phyloP scores from a whole-genome alignment of 192 early-diverging fungal species.

The Chytriomyces confervae region DNA sequence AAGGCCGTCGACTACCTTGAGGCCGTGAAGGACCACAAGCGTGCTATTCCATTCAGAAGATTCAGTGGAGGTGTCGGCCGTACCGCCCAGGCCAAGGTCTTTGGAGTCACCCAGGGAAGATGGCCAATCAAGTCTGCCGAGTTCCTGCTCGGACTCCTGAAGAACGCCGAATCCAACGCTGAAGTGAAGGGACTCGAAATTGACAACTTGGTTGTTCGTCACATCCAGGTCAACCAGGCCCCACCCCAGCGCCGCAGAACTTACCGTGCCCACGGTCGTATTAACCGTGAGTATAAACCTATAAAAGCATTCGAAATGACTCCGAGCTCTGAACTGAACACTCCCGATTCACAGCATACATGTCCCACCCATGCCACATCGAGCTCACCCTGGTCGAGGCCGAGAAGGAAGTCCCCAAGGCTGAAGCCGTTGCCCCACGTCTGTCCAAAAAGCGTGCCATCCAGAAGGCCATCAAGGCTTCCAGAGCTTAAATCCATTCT shows the following conservation, averaged over 20 bases:
- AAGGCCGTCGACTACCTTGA: constrained; percentile 92
- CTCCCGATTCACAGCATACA: constrained; percentile 77
- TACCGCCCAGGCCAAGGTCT: constrained; percentile 94
- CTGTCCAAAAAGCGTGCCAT: constrained; percentile 28
- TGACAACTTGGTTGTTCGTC: constrained; percentile 87
- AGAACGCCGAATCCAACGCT: constrained; percentile 98
- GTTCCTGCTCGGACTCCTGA: constrained; percentile 90
- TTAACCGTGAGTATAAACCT: constrained; percentile 73
- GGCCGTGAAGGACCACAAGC: constrained; percentile 97
- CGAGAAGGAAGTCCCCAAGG: constrained; percentile 82
- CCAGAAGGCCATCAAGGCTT: constrained; percentile 34
- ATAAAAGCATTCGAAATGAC: too few species aligned
- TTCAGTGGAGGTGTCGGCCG: constrained; percentile 98
- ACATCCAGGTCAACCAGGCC: constrained; percentile 98
- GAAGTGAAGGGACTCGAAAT: constrained; percentile 93
- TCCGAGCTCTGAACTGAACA: too few species aligned
- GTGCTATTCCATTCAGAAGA: constrained; percentile 94
- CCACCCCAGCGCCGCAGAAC: constrained; percentile 96
- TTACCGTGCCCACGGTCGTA: constrained; percentile 98
- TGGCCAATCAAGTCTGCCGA: constrained; percentile 98
- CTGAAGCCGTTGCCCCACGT: constrained; percentile 24
- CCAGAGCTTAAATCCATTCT: constrained; percentile 22
- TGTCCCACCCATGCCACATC: constrained; percentile 94
- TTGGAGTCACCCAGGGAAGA: constrained; percentile 86
- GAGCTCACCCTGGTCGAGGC: constrained; percentile 94